Evolutionary conservation across 179 eudicot genomes (phyloP).

Genomic region (Drosera spatulata): DNA sequence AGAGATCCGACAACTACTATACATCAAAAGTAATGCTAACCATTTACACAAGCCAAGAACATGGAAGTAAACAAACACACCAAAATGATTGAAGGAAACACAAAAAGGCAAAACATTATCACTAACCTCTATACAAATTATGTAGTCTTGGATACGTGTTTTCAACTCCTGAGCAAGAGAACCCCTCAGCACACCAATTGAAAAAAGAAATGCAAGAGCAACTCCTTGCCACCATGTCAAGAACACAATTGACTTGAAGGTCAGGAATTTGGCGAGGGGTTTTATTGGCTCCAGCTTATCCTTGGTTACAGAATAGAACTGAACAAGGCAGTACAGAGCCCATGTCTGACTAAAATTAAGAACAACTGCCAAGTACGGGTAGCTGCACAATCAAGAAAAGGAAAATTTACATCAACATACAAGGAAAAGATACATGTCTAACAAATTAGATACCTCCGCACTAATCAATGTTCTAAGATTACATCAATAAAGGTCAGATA

Average conservation of each 20-base stretch:
- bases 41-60: too few species aligned
- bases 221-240: conserved; percentile 99
- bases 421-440: too few species aligned
- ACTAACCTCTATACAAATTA: conserved; percentile 88
- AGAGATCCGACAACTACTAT: too few species aligned
- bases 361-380: conserved; percentile 92
- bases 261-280: conserved; percentile 93
- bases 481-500: not conserved
- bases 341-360: conserved; percentile 95
- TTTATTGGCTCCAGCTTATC: conserved; percentile 80
- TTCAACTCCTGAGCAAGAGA: conserved; percentile 86
- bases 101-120: not conserved
- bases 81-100: not conserved
- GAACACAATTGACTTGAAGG: conserved; percentile 93
- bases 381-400: conserved; percentile 39
- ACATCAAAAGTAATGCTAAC: too few species aligned
- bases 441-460: too few species aligned
- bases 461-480: too few species aligned
- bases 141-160: conserved; percentile 87
- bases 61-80: not conserved
- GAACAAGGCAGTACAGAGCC: conserved; percentile 97
- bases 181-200: conserved; percentile 89
- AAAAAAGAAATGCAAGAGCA: conserved; percentile 84
- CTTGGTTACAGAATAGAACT: conserved; percentile 84
- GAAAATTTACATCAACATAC: too few species aligned